Base-by-base conservation (phyloP, 202 grass and related monocot species). In the Carex arenaria region DNA sequence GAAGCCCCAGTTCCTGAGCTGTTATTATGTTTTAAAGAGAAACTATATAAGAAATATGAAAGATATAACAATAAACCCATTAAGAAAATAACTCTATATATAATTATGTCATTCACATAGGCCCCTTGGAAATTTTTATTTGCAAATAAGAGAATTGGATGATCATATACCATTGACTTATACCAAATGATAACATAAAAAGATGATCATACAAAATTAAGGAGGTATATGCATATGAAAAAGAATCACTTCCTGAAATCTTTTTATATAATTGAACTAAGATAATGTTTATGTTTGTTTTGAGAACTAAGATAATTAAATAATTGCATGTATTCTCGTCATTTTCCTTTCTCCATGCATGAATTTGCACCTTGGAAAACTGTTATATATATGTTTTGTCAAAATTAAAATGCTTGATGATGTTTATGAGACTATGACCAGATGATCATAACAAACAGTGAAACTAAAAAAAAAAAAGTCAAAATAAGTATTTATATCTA, bases 1-100 rank as follows among this genome's bases (percentile, higher is more conserved):
- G 92, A 45, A 94, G 61, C 18, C 94, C 90, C 36, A 94, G 66
- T 61, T 90, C 94, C 51, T 97, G 83, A 78, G 94, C 92, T 97
- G 88, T 56, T 32, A 76, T 75, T 56, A 18, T 59, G 30, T 19
- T 53, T 42, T 10, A 56, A 57, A 61, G 9, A 49, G 23, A 83
- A 75, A 0, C 5, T 75, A 22, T 13, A 75, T 75, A 30, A 68
- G 23, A 56, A n/a, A 20, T 53, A 31, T 66, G 66, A 65, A 55
- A 67, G n/a, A 63, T 11, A 63, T 11, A n/a, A 18, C 5, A 68
- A 22, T 22, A 10, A 49, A 14, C 4, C 34, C 0, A 13, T 8
- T 6, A 55, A 71, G 8, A 38, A 77, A 53, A 73, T 22, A 56
- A 87, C 69, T 83, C 22, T 61, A 31, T 2, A 47, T 61, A 31